Base-by-base conservation (phyloP, 1,284 basidiomycete genomes). In the Microstroma glucosiphilum region DNA sequence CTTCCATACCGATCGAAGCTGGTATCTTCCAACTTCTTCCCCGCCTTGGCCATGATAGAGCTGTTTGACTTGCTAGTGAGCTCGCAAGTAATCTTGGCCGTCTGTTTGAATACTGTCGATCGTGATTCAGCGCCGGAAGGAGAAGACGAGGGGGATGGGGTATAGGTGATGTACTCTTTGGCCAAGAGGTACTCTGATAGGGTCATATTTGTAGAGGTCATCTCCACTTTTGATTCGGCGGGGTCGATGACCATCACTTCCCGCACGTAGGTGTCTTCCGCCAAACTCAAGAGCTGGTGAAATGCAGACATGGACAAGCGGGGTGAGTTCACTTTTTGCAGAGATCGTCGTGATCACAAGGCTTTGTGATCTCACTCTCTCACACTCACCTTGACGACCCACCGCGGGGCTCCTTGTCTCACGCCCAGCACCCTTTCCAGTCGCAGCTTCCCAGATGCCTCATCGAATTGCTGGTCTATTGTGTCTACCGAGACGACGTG, bases 401-500 rank as follows among this genome's bases (percentile, higher is more conserved):
- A 92, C 70, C 75, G 72, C 56, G 90, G 90, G 40, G 90, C 82
- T 74, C 89, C 89, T 80, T 92, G 90, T 77, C 89, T 90, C 80
- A 90, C 91, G 43, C 89, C 89, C 68, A 92, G 79, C 64, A 92
- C 84, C 63, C 90, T 84, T 80, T 92, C 90, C 58, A 90, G 92
- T 68, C 93, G 85, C 70, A 96, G 86, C 63, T 93, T 84, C 30
- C 92, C 92, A 13, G 91, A 91, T 58, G 83, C 79, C 21, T 89
- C 85, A 81, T 96, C 88, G 40, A 96, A 84, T 9, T 87, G 84
- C 65, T 91, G 87, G 80, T 90, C 88, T 59, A 96, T 70, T 21
- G 92, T 91, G 80, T 96, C 92, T 72, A 96, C 86, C 66, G 89
- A 90, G 70, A 90, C 84, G 69, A 96, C 93, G 80, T 96, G 92